Conservation (phyloP, 257 asterid species). For the Avicennia marina region DNA sequence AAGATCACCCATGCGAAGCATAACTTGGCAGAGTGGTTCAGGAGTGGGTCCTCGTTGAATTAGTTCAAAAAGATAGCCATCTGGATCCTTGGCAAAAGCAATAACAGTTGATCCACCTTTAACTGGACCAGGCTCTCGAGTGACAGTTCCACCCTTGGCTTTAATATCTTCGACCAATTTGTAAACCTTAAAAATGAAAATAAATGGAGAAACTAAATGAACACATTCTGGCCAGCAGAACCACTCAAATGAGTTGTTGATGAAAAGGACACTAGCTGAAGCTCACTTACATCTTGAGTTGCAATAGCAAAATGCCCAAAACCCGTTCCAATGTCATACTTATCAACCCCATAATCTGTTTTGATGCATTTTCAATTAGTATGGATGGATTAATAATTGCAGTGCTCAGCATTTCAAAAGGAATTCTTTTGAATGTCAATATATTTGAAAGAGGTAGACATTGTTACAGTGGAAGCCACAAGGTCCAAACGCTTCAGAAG, state of each 20-base stretch:
- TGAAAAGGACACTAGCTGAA: background rate
- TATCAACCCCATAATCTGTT: conserved; percentile 91
- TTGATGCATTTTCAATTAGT: background rate
- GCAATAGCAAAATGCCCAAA: conserved; percentile 99
- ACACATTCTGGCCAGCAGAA: background rate
- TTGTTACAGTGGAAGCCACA: background rate
- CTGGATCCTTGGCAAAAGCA: conserved; percentile 97
- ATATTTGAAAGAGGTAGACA: background rate
- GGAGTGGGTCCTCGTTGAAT: conserved; percentile 90
- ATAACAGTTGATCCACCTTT: conserved; percentile 88
- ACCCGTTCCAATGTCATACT: conserved; percentile 85
- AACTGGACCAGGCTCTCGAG: conserved; percentile 98
- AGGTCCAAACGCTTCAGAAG: background rate
- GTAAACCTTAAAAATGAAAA: conserved; percentile 54
- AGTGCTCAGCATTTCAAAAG: background rate
- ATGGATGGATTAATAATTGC: background rate
- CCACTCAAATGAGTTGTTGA: background rate
- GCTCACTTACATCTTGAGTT: conserved; percentile 72
- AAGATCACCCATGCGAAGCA: conserved; percentile 99
- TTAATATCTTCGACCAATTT: conserved; percentile 77
- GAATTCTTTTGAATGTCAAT: background rate
- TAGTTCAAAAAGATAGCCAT: conserved; percentile 89
- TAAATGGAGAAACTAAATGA: conserved; percentile 12
- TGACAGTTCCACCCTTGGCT: conserved; percentile 88
- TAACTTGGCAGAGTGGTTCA: conserved; percentile 97